Conservation (phyloP, 163 green algal genomes). For the Scenedesmus sp. region DNA sequence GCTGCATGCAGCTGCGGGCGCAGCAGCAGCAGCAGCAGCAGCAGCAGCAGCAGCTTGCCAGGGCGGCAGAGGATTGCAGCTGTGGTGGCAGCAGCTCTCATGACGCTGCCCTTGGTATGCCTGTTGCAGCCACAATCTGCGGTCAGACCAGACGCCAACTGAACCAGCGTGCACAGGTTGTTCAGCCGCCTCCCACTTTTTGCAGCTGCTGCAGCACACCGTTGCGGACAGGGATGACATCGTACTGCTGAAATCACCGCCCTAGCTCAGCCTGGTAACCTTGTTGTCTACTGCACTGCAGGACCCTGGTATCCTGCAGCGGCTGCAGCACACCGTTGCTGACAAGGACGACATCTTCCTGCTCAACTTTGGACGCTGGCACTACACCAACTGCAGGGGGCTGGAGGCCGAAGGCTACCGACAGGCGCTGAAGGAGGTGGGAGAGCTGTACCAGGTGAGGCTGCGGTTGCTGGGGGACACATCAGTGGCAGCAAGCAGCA, state of each 20-base stretch:
- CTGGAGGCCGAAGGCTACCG: neutral
- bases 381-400: conserved; percentile 22
- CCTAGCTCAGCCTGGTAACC: too few species aligned
- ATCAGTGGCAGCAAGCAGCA: neutral
- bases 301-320: neutral
- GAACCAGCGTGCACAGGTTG: too few species aligned
- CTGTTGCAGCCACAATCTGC: too few species aligned
- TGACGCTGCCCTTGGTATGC: too few species aligned
- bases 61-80: too few species aligned
- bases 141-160: too few species aligned
- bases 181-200: too few species aligned
- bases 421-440: neutral
- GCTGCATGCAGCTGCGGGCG: too few species aligned
- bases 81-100: too few species aligned
- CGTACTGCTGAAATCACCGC: neutral
- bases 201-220: neutral
- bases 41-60: too few species aligned
- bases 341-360: neutral
- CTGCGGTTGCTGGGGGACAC: neutral
- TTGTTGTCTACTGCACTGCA: neutral
- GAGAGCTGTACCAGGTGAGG: neutral
- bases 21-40: too few species aligned
- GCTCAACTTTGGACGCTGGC: conserved; percentile 9
- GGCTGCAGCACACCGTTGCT: neutral
- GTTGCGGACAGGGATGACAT: neutral